Percentiles rank a stretch among this genome's conserved stretches.
Evolutionary conservation across 176 grass and related monocot genomes (phyloP).

Genomic region (Canna indica): DNA sequence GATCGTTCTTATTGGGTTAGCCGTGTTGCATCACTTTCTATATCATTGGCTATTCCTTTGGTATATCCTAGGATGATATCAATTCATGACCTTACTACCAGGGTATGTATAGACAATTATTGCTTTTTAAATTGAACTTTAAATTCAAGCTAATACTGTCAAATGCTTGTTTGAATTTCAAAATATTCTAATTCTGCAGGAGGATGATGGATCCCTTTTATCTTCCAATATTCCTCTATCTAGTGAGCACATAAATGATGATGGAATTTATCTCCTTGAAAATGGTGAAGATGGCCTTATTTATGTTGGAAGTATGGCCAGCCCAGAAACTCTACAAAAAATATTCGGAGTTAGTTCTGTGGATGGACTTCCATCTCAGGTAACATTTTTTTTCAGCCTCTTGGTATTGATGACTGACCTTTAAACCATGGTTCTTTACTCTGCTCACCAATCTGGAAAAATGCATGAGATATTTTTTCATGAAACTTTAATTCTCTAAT

Average conservation of each 20-base stretch:
- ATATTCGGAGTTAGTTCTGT: conserved; percentile 68
- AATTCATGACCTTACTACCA: conserved; percentile 54
- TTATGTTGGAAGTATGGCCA: conserved; percentile 61
- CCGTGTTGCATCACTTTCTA: conserved; percentile 45
- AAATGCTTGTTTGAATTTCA: background rate
- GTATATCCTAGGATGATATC: conserved; percentile 88
- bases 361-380: conserved; percentile 54
- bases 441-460: background rate
- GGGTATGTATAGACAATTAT: conserved; percentile 29
- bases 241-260: conserved; percentile 57
- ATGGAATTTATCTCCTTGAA: conserved; percentile 79
- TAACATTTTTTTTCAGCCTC: conserved; percentile 7
- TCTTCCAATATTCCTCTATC: conserved; percentile 52
- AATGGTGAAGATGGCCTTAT: conserved; percentile 82
- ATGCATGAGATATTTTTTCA: background rate
- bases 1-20: conserved; percentile 69
- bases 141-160: background rate
- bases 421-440: background rate
- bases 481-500: background rate
- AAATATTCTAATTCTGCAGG: conserved; percentile 32
- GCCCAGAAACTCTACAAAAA: conserved; percentile 40
- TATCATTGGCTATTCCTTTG: conserved; percentile 49
- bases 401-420: background rate
- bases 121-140: background rate
- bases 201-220: conserved; percentile 47